These are phyloP conservation scores for Colletotrichum shisoi DNA, from an alignment of 2,329 filamentous ascomycete genomes.

Conservation along the genomic window DNA sequence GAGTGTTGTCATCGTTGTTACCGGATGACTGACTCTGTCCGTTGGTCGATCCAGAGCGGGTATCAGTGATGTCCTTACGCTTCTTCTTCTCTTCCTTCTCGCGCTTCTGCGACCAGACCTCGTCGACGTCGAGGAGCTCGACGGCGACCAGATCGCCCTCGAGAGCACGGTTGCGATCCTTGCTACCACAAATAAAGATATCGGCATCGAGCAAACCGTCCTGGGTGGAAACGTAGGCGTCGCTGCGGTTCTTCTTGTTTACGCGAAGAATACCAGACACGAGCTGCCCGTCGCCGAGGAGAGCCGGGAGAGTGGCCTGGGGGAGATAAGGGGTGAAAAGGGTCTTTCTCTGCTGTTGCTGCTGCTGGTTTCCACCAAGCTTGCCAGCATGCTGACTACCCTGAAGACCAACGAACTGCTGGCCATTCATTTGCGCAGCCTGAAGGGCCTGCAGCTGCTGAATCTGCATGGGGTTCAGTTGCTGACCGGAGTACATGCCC, in stretches of 20 bases:
- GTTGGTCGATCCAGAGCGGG: constrained; percentile 77
- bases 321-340: constrained; percentile 97
- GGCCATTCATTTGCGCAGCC: constrained; percentile 81
- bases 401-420: constrained; percentile 73
- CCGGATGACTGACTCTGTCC: constrained; percentile 71
- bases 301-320: constrained; percentile 88
- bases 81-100: constrained; percentile 99
- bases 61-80: constrained; percentile 97
- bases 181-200: constrained; percentile 99
- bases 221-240: constrained; percentile 94
- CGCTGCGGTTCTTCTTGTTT: constrained; percentile 99
- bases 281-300: constrained; percentile 89
- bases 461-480: constrained; percentile 86
- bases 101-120: constrained; percentile 98
- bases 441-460: constrained; percentile 92
- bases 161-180: constrained; percentile 94
- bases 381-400: constrained; percentile 77
- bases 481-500: constrained; percentile 83
- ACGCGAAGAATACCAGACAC: constrained; percentile 96
- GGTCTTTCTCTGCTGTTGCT: constrained; percentile 94
- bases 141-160: constrained; percentile 96
- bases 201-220: constrained; percentile 90
- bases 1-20: constrained; percentile 69
- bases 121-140: constrained; percentile 95
- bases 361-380: constrained; percentile 72